A percentile compares a stretch with the other conserved stretches of the same genome.
These are phyloP conservation scores for Xerocomus alliaceus DNA, from an alignment of 1,284 basidiomycete genomes.

Conservation along the genomic window DNA sequence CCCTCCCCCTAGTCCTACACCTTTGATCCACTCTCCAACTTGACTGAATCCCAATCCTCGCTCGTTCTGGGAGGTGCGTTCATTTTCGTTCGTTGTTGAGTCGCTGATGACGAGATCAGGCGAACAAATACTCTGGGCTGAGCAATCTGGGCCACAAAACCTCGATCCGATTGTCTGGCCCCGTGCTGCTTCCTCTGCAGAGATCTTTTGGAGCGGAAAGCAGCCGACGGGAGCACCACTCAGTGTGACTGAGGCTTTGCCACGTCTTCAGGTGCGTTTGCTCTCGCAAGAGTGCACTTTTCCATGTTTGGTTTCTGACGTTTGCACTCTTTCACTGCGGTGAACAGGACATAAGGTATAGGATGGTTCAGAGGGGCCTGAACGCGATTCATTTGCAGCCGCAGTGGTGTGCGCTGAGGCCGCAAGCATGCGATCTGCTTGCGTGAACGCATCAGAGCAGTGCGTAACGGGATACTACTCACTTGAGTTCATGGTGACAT, in stretches of 20 bases:
- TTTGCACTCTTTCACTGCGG: too few relatives aligned
- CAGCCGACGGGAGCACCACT: constrained; percentile 44
- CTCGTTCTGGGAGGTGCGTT: constrained; percentile 57
- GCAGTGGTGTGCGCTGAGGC: constrained; percentile 72
- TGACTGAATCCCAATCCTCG: constrained; percentile 44
- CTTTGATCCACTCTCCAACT: constrained; percentile 59
- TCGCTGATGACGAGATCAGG: constrained; percentile 24
- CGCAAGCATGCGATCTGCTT: constrained; percentile 56
- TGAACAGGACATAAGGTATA: constrained; percentile 64
- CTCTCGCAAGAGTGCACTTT: rapidly evolving
- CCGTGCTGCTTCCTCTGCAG: constrained; percentile 63
- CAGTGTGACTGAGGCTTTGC: constrained; percentile 66
- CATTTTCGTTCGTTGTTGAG: too few relatives aligned
- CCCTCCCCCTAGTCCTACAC: constrained; percentile 48
- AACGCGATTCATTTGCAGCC: constrained; percentile 70
- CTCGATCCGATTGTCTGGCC: constrained; percentile 66
- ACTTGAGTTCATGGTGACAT: too few relatives aligned
- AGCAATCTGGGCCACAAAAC: constrained; percentile 60
- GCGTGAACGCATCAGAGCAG: constrained; percentile 41
- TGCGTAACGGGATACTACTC: too few relatives aligned
- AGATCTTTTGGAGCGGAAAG: constrained; percentile 69
- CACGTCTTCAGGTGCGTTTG: constrained; percentile 64
- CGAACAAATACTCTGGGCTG: constrained; percentile 61
- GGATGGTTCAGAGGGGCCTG: constrained; percentile 68
- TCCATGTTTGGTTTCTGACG: background rate